phyloP scores from a whole-genome alignment of 78 protist species.

The Emiliania huxleyi region DNA sequence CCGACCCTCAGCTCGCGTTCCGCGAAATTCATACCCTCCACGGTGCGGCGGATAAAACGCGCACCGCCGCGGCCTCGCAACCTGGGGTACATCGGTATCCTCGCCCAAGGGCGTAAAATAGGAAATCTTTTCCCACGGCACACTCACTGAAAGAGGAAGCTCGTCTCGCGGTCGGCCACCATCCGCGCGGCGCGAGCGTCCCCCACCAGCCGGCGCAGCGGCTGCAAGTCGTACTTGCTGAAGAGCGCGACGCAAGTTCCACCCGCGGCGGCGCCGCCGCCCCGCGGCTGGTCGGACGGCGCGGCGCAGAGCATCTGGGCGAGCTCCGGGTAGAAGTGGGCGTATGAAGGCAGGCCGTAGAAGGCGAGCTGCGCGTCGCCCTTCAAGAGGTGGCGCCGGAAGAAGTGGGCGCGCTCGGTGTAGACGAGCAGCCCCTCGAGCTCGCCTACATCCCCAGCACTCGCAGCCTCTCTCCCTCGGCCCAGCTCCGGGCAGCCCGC shows the following conservation, averaged over 20 bases:
- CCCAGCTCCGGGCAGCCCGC: too few species aligned
- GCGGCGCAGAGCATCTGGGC: neutral
- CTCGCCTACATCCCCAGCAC: too few species aligned
- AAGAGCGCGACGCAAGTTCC: neutral
- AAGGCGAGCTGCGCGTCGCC: slow-evolving; percentile 51
- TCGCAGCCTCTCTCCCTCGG: too few species aligned
- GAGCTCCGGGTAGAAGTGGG: slow-evolving; percentile 62
- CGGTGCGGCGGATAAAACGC: too few species aligned
- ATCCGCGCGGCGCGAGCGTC: neutral
- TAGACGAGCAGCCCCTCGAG: slow-evolving; percentile 4
- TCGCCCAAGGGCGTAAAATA: too few species aligned
- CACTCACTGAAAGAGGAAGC: neutral
- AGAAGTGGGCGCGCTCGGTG: slow-evolving; percentile 57
- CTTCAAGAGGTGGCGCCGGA: slow-evolving; percentile 29
- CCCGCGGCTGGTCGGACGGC: neutral
- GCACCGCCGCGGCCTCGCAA: too few species aligned
- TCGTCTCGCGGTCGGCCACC: neutral
- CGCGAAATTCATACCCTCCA: too few species aligned
- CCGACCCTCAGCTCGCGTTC: too few species aligned
- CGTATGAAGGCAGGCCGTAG: slow-evolving; percentile 52
- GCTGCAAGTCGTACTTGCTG: neutral
- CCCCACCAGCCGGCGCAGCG: neutral
- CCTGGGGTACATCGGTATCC: too few species aligned
- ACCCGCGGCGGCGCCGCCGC: neutral
- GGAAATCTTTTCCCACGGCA: too few species aligned